Percentiles rank a stretch among this genome's conserved stretches.
phyloP scores from a whole-genome alignment of 2,329 filamentous ascomycete species.

The Phialophora verrucosa region DNA sequence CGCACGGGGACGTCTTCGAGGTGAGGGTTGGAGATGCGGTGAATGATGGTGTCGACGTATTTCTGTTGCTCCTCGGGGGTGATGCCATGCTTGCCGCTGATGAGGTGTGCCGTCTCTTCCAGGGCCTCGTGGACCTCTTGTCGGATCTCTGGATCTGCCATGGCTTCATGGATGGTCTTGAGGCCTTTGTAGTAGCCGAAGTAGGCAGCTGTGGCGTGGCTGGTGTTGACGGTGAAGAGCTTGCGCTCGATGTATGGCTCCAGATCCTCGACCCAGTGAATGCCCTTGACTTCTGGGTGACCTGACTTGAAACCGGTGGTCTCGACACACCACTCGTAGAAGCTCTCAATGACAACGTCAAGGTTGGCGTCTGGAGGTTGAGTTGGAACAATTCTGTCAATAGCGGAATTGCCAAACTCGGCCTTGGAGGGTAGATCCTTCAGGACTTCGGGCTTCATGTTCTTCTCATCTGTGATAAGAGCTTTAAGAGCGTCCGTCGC shows the following conservation, averaged over 20 bases:
- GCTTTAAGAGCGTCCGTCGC: slow-evolving; percentile 86
- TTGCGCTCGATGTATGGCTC: slow-evolving; percentile 98
- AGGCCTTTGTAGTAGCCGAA: slow-evolving; percentile 88
- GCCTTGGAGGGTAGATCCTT: slow-evolving; percentile 73
- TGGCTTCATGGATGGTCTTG: slow-evolving; percentile 85
- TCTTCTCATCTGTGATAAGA: slow-evolving; percentile 75
- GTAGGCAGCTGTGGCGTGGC: slow-evolving; percentile 94
- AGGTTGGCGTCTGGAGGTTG: slow-evolving; percentile 81
- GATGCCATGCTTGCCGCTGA: slow-evolving; percentile 86
- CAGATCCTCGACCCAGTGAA: slow-evolving; percentile 92
- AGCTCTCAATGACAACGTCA: slow-evolving; percentile 95
- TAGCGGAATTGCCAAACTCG: slow-evolving; percentile 94
- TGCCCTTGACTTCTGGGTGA: slow-evolving; percentile 78
- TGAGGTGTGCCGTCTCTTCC: slow-evolving; percentile 82
- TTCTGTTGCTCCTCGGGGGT: slow-evolving; percentile 73
- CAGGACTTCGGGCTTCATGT: slow-evolving; percentile 65
- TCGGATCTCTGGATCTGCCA: slow-evolving; percentile 80
- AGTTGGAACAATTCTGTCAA: slow-evolving; percentile 95
- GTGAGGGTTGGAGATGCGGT: slow-evolving; percentile 84
- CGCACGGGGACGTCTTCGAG: slow-evolving; percentile 87
- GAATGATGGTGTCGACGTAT: slow-evolving; percentile 91
- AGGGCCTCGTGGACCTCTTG: slow-evolving; percentile 79
- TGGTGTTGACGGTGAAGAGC: slow-evolving; percentile 98
- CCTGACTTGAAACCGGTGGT: slow-evolving; percentile 76
- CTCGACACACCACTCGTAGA: slow-evolving; percentile 99